phyloP scores from a whole-genome alignment of 1,284 basidiomycete genomes.

The Trametes polyzona region DNA sequence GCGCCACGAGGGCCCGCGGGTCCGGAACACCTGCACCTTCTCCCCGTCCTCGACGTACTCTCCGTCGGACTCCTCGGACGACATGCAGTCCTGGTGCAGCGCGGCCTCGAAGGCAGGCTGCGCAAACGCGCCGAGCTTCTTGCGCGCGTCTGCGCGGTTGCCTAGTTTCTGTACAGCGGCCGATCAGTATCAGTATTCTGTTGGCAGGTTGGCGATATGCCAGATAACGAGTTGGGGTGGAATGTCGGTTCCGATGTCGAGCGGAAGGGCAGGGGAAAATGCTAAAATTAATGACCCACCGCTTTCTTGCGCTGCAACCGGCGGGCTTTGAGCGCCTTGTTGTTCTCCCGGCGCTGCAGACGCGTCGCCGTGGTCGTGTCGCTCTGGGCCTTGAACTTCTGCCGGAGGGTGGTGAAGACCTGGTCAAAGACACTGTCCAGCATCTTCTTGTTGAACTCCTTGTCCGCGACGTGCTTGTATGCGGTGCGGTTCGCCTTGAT shows the following conservation, averaged over 20 bases:
- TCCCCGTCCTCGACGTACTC: slow-evolving; percentile 43
- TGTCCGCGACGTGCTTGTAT: slow-evolving; percentile 65
- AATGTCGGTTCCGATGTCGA: too few species aligned
- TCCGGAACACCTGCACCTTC: slow-evolving; percentile 43
- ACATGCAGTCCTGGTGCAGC: slow-evolving; percentile 75
- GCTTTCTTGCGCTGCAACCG: slow-evolving; percentile 61
- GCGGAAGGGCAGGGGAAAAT: too few species aligned
- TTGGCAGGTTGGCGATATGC: too few species aligned
- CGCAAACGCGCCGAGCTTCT: slow-evolving; percentile 53
- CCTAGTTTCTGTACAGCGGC: slow-evolving; percentile 62
- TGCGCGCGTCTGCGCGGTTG: slow-evolving; percentile 60
- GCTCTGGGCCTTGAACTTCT: slow-evolving; percentile 64
- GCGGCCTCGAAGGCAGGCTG: slow-evolving; percentile 69
- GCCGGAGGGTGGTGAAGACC: slow-evolving; percentile 66
- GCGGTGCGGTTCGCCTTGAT: slow-evolving; percentile 54
- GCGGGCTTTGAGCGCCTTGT: slow-evolving; percentile 62
- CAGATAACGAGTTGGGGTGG: background rate
- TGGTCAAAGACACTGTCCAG: slow-evolving; percentile 70
- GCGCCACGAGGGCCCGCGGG: slow-evolving; percentile 64
- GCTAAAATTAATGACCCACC: slow-evolving; percentile 42
- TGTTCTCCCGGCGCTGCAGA: slow-evolving; percentile 55
- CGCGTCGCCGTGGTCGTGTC: slow-evolving; percentile 48
- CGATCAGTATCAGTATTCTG: background rate
- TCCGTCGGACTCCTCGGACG: slow-evolving; percentile 71
- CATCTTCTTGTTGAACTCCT: slow-evolving; percentile 66